Conservation (phyloP, 2,329 filamentous ascomycete genomes). For the Fusarium odoratissimum region DNA sequence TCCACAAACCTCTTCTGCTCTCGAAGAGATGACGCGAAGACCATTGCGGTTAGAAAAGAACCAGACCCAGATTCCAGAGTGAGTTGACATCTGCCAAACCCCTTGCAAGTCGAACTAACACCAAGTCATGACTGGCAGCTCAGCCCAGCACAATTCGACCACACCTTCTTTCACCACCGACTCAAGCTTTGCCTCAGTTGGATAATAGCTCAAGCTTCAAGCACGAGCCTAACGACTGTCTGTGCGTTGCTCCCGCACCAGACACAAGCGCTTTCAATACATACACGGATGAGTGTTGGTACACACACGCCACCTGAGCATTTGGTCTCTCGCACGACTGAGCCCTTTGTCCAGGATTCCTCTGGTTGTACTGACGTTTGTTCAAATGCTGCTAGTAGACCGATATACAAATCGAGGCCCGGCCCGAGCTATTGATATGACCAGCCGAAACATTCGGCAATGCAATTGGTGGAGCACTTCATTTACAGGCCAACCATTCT, state of each 20-base stretch:
- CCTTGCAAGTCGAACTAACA: constrained; percentile 32
- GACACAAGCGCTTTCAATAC: constrained; percentile 27
- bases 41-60: constrained; percentile 14
- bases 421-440: constrained; percentile 40
- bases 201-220: constrained; percentile 33
- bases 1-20: constrained; percentile 11
- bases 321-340: constrained; percentile 28
- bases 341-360: constrained; percentile 22
- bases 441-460: constrained; percentile 16
- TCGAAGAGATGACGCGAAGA: constrained; percentile 2
- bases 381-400: constrained; percentile 20
- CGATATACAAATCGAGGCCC: constrained; percentile 38
- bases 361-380: constrained; percentile 8
- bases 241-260: constrained; percentile 34
- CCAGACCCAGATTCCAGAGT: constrained; percentile 6
- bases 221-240: constrained; percentile 41
- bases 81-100: constrained; percentile 34
- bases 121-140: constrained; percentile 20
- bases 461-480: constrained; percentile 7
- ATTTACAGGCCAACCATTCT: neutral
- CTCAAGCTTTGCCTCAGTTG: constrained; percentile 37
- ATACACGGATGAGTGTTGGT: constrained; percentile 19
- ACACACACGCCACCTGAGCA: constrained; percentile 20
- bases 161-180: constrained; percentile 32
- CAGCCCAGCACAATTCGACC: constrained; percentile 20